Conservation (phyloP, 2,329 filamentous ascomycete species). For the Ramichloridium luteum region DNA sequence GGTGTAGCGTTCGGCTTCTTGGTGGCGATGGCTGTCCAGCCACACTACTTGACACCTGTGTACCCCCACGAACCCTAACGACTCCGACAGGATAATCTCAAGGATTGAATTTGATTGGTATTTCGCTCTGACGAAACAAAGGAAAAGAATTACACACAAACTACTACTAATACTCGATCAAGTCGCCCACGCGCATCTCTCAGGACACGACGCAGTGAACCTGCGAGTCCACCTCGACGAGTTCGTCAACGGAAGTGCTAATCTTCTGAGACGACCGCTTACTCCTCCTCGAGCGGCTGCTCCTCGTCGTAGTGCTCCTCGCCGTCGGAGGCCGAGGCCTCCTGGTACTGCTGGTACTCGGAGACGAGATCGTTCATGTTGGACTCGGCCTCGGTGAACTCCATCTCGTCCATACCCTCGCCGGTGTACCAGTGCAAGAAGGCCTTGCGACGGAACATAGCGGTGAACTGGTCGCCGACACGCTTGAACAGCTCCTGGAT, state of each 20-base stretch:
- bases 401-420: conserved; percentile 99
- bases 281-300: conserved; percentile 57
- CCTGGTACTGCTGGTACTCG: conserved; percentile 99
- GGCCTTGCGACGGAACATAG: conserved; percentile 99
- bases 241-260: conserved; percentile 2
- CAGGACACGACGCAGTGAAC: background rate
- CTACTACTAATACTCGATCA: background rate
- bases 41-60: no score
- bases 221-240: background rate
- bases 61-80: no score
- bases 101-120: conserved; percentile 4
- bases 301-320: conserved; percentile 95
- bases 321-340: conserved; percentile 91
- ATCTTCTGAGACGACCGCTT: no score
- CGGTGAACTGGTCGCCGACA: conserved; percentile 98
- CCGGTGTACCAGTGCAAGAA: conserved; percentile 99
- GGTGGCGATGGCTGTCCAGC: no score
- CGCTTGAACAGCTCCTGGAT: conserved; percentile 99
- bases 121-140: conserved; percentile 1
- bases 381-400: conserved; percentile 99
- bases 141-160: no score
- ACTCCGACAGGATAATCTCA: no score
- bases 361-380: conserved; percentile 99
- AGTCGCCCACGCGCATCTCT: conserved; percentile 1
- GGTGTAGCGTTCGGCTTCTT: no score